Conservation (phyloP, 805 yeast genomes). For the Candida koratica region DNA sequence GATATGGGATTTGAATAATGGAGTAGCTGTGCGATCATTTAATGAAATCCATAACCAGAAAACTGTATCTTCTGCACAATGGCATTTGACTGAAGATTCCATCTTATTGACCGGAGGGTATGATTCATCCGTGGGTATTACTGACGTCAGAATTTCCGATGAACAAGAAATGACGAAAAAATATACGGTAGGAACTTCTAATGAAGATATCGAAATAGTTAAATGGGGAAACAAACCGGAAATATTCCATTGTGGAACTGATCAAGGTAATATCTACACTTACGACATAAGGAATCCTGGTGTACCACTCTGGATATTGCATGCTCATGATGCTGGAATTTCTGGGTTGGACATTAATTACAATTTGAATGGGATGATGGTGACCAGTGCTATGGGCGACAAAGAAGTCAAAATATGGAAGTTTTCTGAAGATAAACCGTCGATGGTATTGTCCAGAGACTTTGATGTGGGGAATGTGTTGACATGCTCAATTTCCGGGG, state of each 20-base stretch:
- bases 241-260: slow-evolving; percentile 82
- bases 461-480: slow-evolving; percentile 93
- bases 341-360: slow-evolving; percentile 72
- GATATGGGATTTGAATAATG: slow-evolving; percentile 84
- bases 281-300: slow-evolving; percentile 73
- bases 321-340: slow-evolving; percentile 95
- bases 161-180: slow-evolving; percentile 55
- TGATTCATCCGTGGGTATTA: slow-evolving; percentile 75
- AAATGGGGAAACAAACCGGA: slow-evolving; percentile 58
- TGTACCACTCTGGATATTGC: slow-evolving; percentile 87
- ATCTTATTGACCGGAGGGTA: slow-evolving; percentile 88
- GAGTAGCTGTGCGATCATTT: slow-evolving; percentile 75
- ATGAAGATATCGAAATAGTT: slow-evolving; percentile 81
- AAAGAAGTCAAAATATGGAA: slow-evolving; percentile 86
- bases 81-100: slow-evolving; percentile 70
- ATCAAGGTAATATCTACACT: slow-evolving; percentile 82
- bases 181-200: slow-evolving; percentile 47
- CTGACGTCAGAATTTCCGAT: slow-evolving; percentile 78
- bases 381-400: slow-evolving; percentile 90
- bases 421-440: slow-evolving; percentile 54
- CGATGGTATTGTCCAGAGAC: slow-evolving; percentile 87
- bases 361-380: slow-evolving; percentile 66
- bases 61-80: slow-evolving; percentile 78
- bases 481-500: slow-evolving; percentile 78
- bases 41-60: slow-evolving; percentile 68